Evolutionary conservation across 352 stramenopile genomes (phyloP).

Genomic region (Peronospora belbahrii): DNA sequence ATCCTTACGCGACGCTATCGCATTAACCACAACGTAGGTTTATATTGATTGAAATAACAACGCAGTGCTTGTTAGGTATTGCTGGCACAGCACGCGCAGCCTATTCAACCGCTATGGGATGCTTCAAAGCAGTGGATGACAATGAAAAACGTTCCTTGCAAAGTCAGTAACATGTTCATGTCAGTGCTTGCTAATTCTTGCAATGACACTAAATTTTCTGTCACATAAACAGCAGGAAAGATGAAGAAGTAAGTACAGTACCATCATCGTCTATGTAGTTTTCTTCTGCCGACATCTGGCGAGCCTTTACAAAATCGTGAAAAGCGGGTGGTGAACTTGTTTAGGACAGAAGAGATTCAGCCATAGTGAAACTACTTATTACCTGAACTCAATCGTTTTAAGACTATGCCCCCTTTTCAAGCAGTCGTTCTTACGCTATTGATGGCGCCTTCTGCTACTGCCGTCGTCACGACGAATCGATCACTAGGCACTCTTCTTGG

Average conservation of each 20-base stretch:
- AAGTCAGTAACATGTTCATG: too few species aligned
- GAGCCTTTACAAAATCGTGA: not conserved
- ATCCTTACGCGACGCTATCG: not conserved
- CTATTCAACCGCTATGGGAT: too few species aligned
- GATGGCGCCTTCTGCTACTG: not conserved
- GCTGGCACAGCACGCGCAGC: too few species aligned
- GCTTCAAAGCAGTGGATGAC: too few species aligned
- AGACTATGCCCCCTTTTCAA: slow-evolving; percentile 9
- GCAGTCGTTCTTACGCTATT: slow-evolving; percentile 8
- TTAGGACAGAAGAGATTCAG: not conserved
- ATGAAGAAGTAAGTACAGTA: too few species aligned
- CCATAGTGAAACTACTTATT: slow-evolving; percentile 6
- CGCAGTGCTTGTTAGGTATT: too few species aligned
- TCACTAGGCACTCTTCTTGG: slow-evolving; percentile 47
- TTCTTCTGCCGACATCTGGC: too few species aligned
- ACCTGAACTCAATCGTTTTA: not conserved
- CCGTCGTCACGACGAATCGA: slow-evolving; percentile 11
- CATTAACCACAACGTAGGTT: not conserved
- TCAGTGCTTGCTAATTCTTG: not conserved
- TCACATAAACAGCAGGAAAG: not conserved
- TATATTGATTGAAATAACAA: slow-evolving; percentile 8
- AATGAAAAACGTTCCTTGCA: too few species aligned
- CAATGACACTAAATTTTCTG: not conserved
- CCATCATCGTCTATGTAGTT: too few species aligned
- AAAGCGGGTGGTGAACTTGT: not conserved